A percentile compares a stretch with the other conserved stretches of the same genome.
These are phyloP conservation scores for Vitis rupestris DNA, from an alignment of 164 flowering plant genomes.

Conservation along the genomic window DNA sequence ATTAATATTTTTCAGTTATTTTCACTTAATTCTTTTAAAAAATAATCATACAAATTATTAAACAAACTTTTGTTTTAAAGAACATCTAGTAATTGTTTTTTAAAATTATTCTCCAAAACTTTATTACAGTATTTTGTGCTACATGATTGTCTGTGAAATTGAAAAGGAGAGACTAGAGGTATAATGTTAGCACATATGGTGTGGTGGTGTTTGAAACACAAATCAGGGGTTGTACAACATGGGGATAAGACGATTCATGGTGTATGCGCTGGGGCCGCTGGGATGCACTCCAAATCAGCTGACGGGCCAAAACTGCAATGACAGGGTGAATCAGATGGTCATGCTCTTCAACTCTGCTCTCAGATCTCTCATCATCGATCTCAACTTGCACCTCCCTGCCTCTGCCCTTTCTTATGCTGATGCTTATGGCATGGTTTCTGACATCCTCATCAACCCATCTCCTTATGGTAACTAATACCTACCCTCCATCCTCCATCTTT, in stretches of 20 bases:
- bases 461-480: constrained; percentile 6
- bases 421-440: constrained; percentile 10
- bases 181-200: too few relatives aligned
- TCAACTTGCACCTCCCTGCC: constrained; percentile 9
- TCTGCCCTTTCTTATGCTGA: constrained; percentile 5
- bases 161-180: too few relatives aligned
- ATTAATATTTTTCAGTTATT: too few relatives aligned
- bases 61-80: too few relatives aligned
- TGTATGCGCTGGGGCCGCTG: constrained; percentile 11
- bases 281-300: constrained; percentile 17
- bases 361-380: constrained; percentile 13
- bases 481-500: too few relatives aligned
- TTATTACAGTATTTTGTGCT: too few relatives aligned
- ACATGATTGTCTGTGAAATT: too few relatives aligned
- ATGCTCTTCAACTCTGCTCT: constrained; percentile 20
- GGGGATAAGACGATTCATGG: constrained; percentile 12
- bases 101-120: too few relatives aligned
- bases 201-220: too few relatives aligned
- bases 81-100: too few relatives aligned
- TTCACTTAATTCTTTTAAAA: too few relatives aligned
- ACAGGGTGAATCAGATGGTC: constrained; percentile 18
- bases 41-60: too few relatives aligned
- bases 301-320: constrained; percentile 8
- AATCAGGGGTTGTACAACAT: constrained; percentile 10
- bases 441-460: constrained; percentile 11